Conservation (phyloP, 2,329 filamentous ascomycete species). For the Penicillium digitatum region DNA sequence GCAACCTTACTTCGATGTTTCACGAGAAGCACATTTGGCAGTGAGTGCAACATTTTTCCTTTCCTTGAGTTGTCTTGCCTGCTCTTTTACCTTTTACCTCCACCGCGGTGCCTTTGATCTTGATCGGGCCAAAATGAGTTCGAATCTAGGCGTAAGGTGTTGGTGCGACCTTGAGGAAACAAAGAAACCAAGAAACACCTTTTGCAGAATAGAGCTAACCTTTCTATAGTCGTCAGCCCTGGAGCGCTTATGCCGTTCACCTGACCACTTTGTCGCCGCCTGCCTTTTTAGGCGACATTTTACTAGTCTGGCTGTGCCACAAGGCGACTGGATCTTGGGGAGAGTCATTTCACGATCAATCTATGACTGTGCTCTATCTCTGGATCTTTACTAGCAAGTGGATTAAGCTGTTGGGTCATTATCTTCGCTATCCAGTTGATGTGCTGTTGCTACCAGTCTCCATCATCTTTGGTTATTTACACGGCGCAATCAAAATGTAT, state of each 20-base stretch:
- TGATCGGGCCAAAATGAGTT: not conserved
- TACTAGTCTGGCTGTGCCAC: conserved; percentile 66
- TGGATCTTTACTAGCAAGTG: conserved; percentile 90
- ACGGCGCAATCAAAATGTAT: conserved; percentile 87
- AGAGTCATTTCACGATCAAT: conserved; percentile 49
- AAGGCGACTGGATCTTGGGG: conserved; percentile 64
- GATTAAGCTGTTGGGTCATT: conserved; percentile 83
- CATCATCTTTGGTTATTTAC: conserved; percentile 85
- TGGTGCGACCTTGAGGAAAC: not conserved
- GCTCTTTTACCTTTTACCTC: conserved; percentile 6
- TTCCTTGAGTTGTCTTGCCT: not conserved
- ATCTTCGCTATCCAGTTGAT: conserved; percentile 78
- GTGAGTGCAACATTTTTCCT: conserved; percentile 56
- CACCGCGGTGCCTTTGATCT: not conserved
- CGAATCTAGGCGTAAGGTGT: not conserved
- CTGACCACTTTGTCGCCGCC: conserved; percentile 88
- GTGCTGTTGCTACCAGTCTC: conserved; percentile 77
- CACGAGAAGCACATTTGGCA: conserved; percentile 78
- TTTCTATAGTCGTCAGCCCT: conserved; percentile 70
- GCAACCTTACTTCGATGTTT: conserved; percentile 87
- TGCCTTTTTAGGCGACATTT: conserved; percentile 71
- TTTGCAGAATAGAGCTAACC: conserved; percentile 22
- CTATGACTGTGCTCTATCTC: conserved; percentile 59
- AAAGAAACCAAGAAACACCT: not conserved
- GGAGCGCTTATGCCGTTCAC: conserved; percentile 91